Evolutionary conservation across 257 asterid species (phyloP).

Genomic region (Haberlea rhodopensis): DNA sequence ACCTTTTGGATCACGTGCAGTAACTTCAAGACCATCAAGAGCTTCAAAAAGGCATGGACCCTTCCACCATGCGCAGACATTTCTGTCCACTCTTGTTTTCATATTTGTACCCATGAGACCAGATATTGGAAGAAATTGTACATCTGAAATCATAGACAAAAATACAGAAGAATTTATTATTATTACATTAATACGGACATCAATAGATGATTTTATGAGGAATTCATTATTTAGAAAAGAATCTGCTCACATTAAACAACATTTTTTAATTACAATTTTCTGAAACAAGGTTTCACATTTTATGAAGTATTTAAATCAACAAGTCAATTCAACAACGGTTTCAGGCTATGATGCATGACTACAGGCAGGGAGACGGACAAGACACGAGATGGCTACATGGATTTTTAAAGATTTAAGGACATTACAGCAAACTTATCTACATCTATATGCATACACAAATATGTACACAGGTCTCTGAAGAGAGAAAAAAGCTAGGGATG

Average conservation of each 20-base stretch:
- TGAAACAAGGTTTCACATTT: not conserved
- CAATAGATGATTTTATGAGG: too few species aligned
- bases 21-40: constrained; percentile 79
- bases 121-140: constrained; percentile 88
- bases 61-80: constrained; percentile 76
- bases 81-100: constrained; percentile 59
- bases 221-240: not conserved
- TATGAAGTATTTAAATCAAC: not conserved
- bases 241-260: constrained; percentile 4
- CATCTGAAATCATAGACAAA: constrained; percentile 51
- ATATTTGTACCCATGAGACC: constrained; percentile 80
- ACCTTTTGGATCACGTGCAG: constrained; percentile 80
- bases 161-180: constrained; percentile 1
- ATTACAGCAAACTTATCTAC: not conserved
- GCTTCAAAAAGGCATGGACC: constrained; percentile 94
- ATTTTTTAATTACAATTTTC: not conserved
- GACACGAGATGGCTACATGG: not conserved
- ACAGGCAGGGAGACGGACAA: not conserved
- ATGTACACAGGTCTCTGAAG: not conserved
- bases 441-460: not conserved
- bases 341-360: not conserved
- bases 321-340: not conserved
- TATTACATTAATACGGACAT: too few species aligned
- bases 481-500: too few species aligned
- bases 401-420: not conserved